Evolutionary conservation across 2,329 filamentous ascomycete genomes (phyloP).

Genomic region (Zymoseptoria passerinii): DNA sequence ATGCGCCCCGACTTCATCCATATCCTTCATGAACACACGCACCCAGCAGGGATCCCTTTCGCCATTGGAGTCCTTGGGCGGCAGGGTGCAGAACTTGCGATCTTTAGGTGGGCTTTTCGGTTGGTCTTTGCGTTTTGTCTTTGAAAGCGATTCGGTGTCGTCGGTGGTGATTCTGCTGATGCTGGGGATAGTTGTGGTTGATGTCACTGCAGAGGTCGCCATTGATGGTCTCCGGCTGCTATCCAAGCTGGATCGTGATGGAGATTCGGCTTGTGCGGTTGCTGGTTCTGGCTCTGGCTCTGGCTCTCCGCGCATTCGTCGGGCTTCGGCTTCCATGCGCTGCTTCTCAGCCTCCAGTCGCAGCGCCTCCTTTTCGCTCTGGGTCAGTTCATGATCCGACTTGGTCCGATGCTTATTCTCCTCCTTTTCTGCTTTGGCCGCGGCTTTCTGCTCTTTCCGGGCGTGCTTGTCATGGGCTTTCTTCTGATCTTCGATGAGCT

Average conservation of each 20-base stretch:
- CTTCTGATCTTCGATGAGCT: conserved; percentile 53
- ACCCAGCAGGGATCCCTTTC: conserved; percentile 65
- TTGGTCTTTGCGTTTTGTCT: conserved; percentile 12
- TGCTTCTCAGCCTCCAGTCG: conserved; percentile 24
- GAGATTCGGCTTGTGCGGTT: not conserved
- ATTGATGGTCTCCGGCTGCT: not conserved
- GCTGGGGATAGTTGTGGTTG: not conserved
- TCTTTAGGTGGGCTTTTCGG: conserved; percentile 42
- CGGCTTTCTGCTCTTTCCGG: conserved; percentile 22
- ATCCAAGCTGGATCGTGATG: conserved; percentile 6
- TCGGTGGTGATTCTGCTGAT: not conserved
- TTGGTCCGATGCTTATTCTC: conserved; percentile 17
- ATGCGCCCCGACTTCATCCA: conserved; percentile 80
- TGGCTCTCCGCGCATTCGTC: conserved; percentile 25
- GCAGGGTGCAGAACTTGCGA: conserved; percentile 72
- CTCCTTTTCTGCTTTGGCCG: conserved; percentile 22
- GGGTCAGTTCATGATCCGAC: conserved; percentile 21
- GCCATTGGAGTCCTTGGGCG: conserved; percentile 48
- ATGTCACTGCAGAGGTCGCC: not conserved
- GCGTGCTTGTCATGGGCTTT: conserved; percentile 47
- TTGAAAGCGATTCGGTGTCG: conserved; percentile 5
- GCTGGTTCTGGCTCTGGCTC: not conserved
- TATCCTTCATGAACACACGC: conserved; percentile 68
- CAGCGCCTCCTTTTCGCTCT: conserved; percentile 22
- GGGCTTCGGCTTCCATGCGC: conserved; percentile 26